A percentile compares a stretch with the other conserved stretches of the same genome.
phyloP scores from a whole-genome alignment of 345 rosid genomes.

The Gossypium longicalyx region DNA sequence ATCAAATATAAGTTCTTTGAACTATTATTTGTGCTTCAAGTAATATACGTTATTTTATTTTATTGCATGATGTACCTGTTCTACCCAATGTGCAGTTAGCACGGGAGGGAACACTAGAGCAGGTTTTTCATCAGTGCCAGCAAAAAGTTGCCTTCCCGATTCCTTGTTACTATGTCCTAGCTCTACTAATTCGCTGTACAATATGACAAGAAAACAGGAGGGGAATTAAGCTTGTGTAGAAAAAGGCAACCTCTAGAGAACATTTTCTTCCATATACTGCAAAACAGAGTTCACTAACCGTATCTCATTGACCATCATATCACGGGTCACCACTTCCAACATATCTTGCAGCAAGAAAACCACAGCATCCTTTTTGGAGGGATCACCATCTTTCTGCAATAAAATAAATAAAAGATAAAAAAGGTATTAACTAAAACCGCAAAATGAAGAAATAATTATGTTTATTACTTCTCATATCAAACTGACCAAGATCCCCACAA shows the following conservation, averaged over 20 bases:
- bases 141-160: constrained; percentile 89
- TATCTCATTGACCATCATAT: constrained; percentile 90
- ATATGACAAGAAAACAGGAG: neutral
- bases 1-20: neutral
- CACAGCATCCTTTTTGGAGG: constrained; percentile 63
- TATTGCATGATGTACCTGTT: constrained; percentile 48
- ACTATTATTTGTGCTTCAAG: constrained; percentile 10
- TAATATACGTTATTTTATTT: neutral
- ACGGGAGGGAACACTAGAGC: constrained; percentile 81
- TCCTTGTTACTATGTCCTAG: constrained; percentile 85
- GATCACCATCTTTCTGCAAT: constrained; percentile 82
- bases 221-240: neutral
- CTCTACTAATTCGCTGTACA: constrained; percentile 73
- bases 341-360: constrained; percentile 87
- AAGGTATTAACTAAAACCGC: neutral
- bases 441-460: neutral
- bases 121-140: constrained; percentile 82
- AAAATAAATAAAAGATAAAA: constrained; percentile 5
- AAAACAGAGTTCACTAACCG: constrained; percentile 53
- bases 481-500: constrained; percentile 84
- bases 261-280: neutral
- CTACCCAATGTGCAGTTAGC: constrained; percentile 81
- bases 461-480: neutral
- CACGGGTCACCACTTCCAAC: constrained; percentile 91
- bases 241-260: neutral